Evolutionary conservation across 169 alveolate species (phyloP).

Genomic region (Besnoitia besnoiti): DNA sequence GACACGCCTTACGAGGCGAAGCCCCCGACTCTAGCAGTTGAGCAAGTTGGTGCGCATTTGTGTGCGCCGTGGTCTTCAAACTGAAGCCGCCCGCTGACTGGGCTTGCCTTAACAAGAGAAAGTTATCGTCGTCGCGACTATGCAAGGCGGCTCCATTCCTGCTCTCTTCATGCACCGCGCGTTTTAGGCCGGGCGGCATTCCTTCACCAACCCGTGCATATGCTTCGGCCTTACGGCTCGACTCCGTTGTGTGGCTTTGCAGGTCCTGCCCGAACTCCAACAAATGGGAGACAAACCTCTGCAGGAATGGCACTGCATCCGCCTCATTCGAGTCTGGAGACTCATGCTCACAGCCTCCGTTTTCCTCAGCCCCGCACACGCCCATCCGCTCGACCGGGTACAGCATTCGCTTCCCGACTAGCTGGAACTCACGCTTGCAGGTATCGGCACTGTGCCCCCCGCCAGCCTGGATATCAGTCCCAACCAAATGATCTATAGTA

Average conservation of each 20-base stretch:
- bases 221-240: too few species aligned
- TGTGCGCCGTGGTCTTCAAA: neutral
- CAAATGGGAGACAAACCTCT: slow-evolving; percentile 5
- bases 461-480: neutral
- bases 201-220: too few species aligned
- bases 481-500: neutral
- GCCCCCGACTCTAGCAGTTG: neutral
- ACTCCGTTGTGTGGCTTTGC: neutral
- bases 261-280: slow-evolving; percentile 5
- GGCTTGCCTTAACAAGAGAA: neutral
- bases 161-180: too few species aligned
- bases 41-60: slow-evolving; percentile 2
- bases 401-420: neutral
- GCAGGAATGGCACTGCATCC: neutral
- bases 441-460: neutral
- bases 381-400: neutral
- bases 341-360: neutral
- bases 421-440: neutral
- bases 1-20: neutral
- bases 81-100: neutral
- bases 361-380: neutral
- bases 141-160: neutral
- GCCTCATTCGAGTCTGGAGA: neutral
- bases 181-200: too few species aligned
- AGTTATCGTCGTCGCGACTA: neutral